A percentile compares a stretch with the other conserved stretches of the same genome.
These are phyloP conservation scores for Saprolegnia diclina DNA, from an alignment of 352 stramenopile genomes.

Conservation along the genomic window DNA sequence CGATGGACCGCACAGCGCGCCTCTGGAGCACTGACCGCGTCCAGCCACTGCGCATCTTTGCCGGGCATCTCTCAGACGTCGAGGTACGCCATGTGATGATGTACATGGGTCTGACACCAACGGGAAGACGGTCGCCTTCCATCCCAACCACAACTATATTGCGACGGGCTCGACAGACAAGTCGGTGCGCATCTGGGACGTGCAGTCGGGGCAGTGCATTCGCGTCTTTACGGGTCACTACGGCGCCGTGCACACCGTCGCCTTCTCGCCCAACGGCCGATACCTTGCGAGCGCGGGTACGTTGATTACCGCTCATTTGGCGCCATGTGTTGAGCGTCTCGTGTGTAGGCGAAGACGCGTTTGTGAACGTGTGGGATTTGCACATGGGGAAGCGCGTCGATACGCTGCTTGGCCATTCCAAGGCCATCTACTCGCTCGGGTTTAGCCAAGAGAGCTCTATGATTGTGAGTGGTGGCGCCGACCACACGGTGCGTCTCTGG, in stretches of 20 bases:
- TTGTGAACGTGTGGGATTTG: slow-evolving; percentile 93
- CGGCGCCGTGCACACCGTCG: slow-evolving; percentile 78
- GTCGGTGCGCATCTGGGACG: slow-evolving; percentile 92
- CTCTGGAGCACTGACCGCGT: slow-evolving; percentile 92
- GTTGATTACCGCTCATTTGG: too few species aligned
- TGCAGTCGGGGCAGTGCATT: slow-evolving; percentile 89
- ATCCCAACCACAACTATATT: slow-evolving; percentile 96
- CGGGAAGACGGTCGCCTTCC: slow-evolving; percentile 80
- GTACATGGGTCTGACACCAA: not conserved
- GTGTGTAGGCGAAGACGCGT: slow-evolving; percentile 64
- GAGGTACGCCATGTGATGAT: slow-evolving; percentile 30
- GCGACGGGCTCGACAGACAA: slow-evolving; percentile 92
- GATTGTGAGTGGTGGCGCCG: slow-evolving; percentile 64
- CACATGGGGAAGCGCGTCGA: slow-evolving; percentile 81
- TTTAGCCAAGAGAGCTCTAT: slow-evolving; percentile 78
- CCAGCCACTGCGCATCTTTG: slow-evolving; percentile 89
- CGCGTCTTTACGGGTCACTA: slow-evolving; percentile 90
- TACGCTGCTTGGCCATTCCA: slow-evolving; percentile 73
- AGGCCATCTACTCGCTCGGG: slow-evolving; percentile 61
- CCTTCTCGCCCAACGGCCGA: slow-evolving; percentile 86
- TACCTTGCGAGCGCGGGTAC: slow-evolving; percentile 77
- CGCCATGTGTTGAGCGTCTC: too few species aligned
- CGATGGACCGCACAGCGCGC: slow-evolving; percentile 88
- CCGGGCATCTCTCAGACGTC: slow-evolving; percentile 89
- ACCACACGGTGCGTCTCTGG: slow-evolving; percentile 76